Base-by-base conservation (phyloP, 2,329 filamentous ascomycete species). In the Dothideomycetes sp. region DNA sequence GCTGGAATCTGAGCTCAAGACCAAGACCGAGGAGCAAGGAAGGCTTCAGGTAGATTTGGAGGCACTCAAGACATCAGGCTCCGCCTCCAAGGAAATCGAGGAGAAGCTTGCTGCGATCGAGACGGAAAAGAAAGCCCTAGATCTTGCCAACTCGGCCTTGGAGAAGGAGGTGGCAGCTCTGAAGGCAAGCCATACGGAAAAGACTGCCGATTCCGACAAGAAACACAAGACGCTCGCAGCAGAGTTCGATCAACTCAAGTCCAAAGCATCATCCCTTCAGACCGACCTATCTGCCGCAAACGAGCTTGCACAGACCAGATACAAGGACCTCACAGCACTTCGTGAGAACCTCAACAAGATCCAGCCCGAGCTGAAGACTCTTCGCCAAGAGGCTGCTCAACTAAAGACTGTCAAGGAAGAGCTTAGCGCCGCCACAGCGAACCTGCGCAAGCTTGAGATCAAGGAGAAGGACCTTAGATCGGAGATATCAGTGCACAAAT, bases 211-310 rank as follows among this genome's bases (percentile, higher is more conserved):
- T 41, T 64, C 66, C 2, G 66, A 71, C 51, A 64, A 70, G 46
- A 66, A 70, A 34, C 73, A 68, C 48, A 62, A 70, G 35, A 70
- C 73, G 43, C 54, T 87, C 5, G 70, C 74, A 38, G 62, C 62
- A 3, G 80, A 88, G 40, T 76, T 84, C 44, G 73, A 88, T 31
- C 77, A 79, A 31, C 68, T 93, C 27, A 86, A 83, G 59, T 62
- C 70, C 15, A 85, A 81, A 57, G 75, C 79, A 0, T 68, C 75
- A 2, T 72, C 74, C 0, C 60, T 95, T 14, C 79, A 94, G 53
- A 84, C 81, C 0, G 89, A 98, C 54, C 71, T 96, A 3, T 81
- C 79, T 2, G 87, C 87, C 2, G 82, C 88, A 0, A 80, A 95
- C 56, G 79, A 93, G 59, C 72, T 96, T 10, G 86, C 91, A 0